phyloP scores from a whole-genome alignment of 2,329 filamentous ascomycete genomes.

The Alternaria sp. region DNA sequence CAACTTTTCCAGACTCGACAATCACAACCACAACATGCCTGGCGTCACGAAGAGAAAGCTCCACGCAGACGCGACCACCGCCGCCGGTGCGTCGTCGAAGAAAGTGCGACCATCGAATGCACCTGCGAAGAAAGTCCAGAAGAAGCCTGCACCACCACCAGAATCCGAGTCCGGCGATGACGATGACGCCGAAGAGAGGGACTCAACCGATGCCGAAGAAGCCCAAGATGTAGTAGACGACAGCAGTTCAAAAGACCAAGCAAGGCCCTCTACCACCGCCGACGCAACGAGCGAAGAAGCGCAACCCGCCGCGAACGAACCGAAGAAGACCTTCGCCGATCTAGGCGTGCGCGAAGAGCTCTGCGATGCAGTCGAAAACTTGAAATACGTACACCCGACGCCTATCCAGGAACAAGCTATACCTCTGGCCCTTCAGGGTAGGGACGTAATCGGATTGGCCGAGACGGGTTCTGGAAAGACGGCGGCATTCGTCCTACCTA shows the following conservation, averaged over 20 bases:
- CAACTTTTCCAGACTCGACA: conserved; percentile 1
- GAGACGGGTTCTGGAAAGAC: conserved; percentile 98
- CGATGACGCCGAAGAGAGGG: conserved; percentile 10
- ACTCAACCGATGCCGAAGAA: conserved; percentile 9
- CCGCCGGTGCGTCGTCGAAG: conserved; percentile 17
- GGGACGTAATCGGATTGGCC: conserved; percentile 90
- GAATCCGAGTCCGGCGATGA: conserved; percentile 37
- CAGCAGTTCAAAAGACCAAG: background rate
- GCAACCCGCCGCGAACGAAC: conserved; percentile 29
- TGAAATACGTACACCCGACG: conserved; percentile 86
- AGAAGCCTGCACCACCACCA: conserved; percentile 20
- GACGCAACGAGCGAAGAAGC: conserved; percentile 1
- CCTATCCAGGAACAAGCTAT: conserved; percentile 89
- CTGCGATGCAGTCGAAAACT: conserved; percentile 82
- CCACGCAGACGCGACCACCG: conserved; percentile 14
- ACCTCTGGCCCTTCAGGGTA: conserved; percentile 76
- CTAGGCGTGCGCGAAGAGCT: conserved; percentile 83
- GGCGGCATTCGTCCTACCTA: conserved; percentile 90
- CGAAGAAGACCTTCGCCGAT: conserved; percentile 70
- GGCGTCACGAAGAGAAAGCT: conserved; percentile 54
- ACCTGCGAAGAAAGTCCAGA: conserved; percentile 13
- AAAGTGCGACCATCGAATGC: conserved; percentile 25
- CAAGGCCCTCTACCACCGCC: background rate
- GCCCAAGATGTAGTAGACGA: conserved; percentile 5
- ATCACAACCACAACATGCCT: conserved; percentile 47